Evolutionary conservation across 345 rosid genomes (phyloP), one percentile per base, ranked within the genome.

Genomic region (Hypericum perforatum): DNA sequence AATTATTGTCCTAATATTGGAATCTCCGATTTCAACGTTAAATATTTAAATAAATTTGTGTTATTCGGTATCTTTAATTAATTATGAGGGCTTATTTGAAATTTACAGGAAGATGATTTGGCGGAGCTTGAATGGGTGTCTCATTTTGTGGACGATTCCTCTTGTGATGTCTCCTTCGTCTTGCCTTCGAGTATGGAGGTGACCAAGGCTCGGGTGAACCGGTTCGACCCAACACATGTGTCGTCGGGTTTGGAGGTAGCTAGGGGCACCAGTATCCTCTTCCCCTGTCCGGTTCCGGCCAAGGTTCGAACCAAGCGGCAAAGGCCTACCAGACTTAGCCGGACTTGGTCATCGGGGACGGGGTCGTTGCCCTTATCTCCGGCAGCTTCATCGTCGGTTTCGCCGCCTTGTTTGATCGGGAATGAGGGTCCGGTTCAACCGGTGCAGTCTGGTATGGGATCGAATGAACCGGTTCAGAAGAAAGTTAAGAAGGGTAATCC

Each of bases 51-150:
- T 2, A 39, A 40, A 41, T 36, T 52, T 7, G 9, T 36, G 4
- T 10, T 4, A 7, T 13, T 6, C 6, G 12, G 15, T 14, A 12
- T 3, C 37, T 14, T 32, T 6, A 37, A 2, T 44, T 37, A 1
- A 16, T 13, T 41, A 29, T 6, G 8, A 2, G 6, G 15, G 48
- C 0, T 16, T 29, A 4, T 22, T 22, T 22, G 1, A 22, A 22
- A 36, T 43, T 42, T 44, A 12, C 45, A 79, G 85, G 67, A 37
- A 38, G 81, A 74, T 54, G 81, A 71, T 29, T 15, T 74, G n/a
- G 79, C 71, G 1, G 79, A 63, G 45, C 78, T 79, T 53, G 84
- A 76, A 69, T 76, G 85, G 85, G 72, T 79, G 3, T 79, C 85
- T 37, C 77, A 69, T 6, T 59, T 79, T 52, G 79, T 74, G 39